Evolutionary conservation across 2,329 filamentous ascomycete species (phyloP).

Genomic region (Cladosporium sp.): DNA sequence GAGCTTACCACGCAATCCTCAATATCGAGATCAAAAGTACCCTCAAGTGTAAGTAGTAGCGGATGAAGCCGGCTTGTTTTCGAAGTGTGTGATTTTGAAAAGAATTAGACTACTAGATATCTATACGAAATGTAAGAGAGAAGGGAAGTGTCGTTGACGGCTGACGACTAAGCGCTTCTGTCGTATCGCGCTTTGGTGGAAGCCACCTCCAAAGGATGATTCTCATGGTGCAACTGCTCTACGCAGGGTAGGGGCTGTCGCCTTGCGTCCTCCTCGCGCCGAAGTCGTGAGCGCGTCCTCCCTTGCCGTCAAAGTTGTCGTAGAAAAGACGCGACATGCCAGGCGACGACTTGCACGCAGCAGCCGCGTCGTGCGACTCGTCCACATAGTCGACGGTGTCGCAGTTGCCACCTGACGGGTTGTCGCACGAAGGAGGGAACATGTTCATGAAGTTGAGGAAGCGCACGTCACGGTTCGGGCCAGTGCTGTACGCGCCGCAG

Average conservation of each 20-base stretch:
- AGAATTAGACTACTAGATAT: too few species aligned
- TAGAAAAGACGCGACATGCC: slow-evolving; percentile 28
- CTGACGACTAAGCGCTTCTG: too few species aligned
- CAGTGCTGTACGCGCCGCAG: slow-evolving; percentile 26
- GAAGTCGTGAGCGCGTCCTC: slow-evolving; percentile 25
- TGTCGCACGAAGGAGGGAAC: slow-evolving; percentile 25
- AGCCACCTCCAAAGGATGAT: too few species aligned
- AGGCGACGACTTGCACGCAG: slow-evolving; percentile 27
- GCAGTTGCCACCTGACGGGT: slow-evolving; percentile 19
- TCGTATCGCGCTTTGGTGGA: too few species aligned
- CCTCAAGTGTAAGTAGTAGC: too few species aligned
- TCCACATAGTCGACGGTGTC: slow-evolving; percentile 28
- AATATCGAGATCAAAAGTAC: too few species aligned
- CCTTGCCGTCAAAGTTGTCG: slow-evolving; percentile 30
- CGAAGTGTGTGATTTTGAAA: too few species aligned
- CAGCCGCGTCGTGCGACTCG: slow-evolving; percentile 26
- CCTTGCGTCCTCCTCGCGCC: slow-evolving; percentile 25
- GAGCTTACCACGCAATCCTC: too few species aligned
- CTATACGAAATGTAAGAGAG: too few species aligned
- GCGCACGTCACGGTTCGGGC: slow-evolving; percentile 29
- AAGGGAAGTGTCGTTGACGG: too few species aligned
- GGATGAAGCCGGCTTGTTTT: too few species aligned
- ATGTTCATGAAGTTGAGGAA: slow-evolving; percentile 31
- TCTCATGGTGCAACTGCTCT: neutral
- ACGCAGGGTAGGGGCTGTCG: slow-evolving; percentile 27